A percentile compares a stretch with the other conserved stretches of the same genome.
Evolutionary conservation across 2,329 filamentous ascomycete genomes (phyloP).

Genomic region (Xylaria digitata): DNA sequence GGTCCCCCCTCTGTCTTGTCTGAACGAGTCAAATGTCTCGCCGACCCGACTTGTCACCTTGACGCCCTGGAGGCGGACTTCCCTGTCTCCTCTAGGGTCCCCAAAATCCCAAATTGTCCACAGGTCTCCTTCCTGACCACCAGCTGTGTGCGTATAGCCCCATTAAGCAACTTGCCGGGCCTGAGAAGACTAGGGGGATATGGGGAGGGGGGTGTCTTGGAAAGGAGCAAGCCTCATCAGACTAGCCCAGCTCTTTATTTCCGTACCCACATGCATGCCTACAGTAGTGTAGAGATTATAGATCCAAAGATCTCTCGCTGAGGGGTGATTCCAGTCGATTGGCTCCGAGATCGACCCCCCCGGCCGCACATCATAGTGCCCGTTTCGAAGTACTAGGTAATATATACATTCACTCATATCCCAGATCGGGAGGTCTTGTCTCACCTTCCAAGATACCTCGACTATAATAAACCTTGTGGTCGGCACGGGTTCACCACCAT

Average conservation of each 20-base stretch:
- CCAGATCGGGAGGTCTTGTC: conserved; percentile 36
- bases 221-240: conserved; percentile 39
- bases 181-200: conserved; percentile 17
- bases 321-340: conserved; percentile 47
- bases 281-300: conserved; percentile 34
- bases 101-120: conserved; percentile 29
- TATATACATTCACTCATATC: conserved; percentile 45
- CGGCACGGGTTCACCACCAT: conserved; percentile 28
- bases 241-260: conserved; percentile 41
- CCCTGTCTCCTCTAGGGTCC: conserved; percentile 24
- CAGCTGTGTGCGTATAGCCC: conserved; percentile 34
- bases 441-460: conserved; percentile 37
- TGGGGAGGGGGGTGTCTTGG: conserved; percentile 30
- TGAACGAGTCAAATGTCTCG: conserved; percentile 38
- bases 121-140: conserved; percentile 26
- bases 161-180: conserved; percentile 36
- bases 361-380: conserved; percentile 41
- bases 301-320: conserved; percentile 44
- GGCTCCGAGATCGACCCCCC: conserved; percentile 49
- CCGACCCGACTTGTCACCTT: conserved; percentile 38
- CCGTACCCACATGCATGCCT: conserved; percentile 45
- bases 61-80: conserved; percentile 29
- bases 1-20: conserved; percentile 32
- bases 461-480: conserved; percentile 38
- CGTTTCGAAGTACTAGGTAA: conserved; percentile 34